Conservation (phyloP, 129 eudicot species). For the Lactuca sativa region DNA sequence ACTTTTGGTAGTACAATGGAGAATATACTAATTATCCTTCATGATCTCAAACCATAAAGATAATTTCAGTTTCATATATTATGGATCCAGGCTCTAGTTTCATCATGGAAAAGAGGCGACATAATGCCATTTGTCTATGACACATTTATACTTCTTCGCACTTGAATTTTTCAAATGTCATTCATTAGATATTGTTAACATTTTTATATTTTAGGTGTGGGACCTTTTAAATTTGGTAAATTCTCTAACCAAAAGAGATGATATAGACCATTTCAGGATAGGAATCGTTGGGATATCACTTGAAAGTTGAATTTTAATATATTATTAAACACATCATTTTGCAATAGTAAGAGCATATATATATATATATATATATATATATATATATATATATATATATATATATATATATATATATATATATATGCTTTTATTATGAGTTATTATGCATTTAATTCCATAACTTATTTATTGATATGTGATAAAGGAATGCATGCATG, state of each 20-base stretch:
- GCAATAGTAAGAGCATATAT: no score
- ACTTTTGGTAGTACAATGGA: no score
- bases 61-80: neutral
- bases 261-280: conserved; percentile 70
- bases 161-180: conserved; percentile 2
- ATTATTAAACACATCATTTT: neutral
- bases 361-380: no score
- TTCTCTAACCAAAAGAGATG: conserved; percentile 73
- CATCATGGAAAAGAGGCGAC: conserved; percentile 86
- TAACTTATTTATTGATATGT: conserved; percentile 3
- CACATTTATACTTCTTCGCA: conserved; percentile 46
- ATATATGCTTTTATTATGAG: no score
- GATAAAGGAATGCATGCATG: conserved; percentile 95
- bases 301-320: conserved; percentile 54
- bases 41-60: no score
- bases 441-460: neutral
- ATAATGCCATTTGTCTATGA: conserved; percentile 98
- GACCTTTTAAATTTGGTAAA: conserved; percentile 91
- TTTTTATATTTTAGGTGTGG: conserved; percentile 53
- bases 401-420: no score
- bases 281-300: conserved; percentile 98
- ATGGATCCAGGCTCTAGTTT: conserved; percentile 62
- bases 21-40: no score
- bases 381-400: no score
- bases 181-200: neutral